Percentiles rank a stretch among this genome's conserved stretches.
These are phyloP conservation scores for Didymosphaeria variabile DNA, from an alignment of 2,329 filamentous ascomycete species.

Conservation along the genomic window DNA sequence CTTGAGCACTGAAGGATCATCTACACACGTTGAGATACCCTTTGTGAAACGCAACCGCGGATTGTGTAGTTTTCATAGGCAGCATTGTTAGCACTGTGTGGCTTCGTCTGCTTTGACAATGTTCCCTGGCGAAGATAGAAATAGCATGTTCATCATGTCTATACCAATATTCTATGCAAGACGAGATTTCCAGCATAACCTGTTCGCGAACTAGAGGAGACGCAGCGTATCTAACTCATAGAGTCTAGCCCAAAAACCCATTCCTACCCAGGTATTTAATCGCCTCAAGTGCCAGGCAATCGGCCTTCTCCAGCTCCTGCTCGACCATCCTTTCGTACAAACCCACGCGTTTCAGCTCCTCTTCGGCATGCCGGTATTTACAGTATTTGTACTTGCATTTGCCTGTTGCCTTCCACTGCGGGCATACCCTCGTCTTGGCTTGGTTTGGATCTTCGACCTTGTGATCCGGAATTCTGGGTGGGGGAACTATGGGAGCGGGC, in stretches of 20 bases:
- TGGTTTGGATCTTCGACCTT: conserved; percentile 18
- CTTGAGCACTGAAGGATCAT: no score
- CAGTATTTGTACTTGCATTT: conserved; percentile 39
- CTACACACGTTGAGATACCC: no score
- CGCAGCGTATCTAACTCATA: background rate
- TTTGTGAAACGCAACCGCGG: no score
- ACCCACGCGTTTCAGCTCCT: conserved; percentile 29
- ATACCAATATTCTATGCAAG: background rate
- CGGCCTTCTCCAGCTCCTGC: conserved; percentile 55
- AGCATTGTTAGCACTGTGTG: no score
- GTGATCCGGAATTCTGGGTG: conserved; percentile 22
- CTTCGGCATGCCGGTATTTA: conserved; percentile 35
- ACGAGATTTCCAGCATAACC: background rate
- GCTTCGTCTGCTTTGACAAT: no score
- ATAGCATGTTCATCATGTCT: no score
- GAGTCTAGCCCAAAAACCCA: conserved; percentile 50
- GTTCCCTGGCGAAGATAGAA: no score
- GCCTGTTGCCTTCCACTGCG: conserved; percentile 36
- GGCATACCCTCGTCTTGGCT: conserved; percentile 29
- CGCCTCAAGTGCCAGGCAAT: conserved; percentile 53
- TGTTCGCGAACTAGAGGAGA: background rate
- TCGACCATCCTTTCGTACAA: conserved; percentile 52
- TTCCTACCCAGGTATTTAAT: conserved; percentile 57
- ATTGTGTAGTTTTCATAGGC: no score
- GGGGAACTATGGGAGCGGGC: conserved; percentile 23